phyloP scores from a whole-genome alignment of 2,329 filamentous ascomycete genomes.

The Venturia oleaginea region DNA sequence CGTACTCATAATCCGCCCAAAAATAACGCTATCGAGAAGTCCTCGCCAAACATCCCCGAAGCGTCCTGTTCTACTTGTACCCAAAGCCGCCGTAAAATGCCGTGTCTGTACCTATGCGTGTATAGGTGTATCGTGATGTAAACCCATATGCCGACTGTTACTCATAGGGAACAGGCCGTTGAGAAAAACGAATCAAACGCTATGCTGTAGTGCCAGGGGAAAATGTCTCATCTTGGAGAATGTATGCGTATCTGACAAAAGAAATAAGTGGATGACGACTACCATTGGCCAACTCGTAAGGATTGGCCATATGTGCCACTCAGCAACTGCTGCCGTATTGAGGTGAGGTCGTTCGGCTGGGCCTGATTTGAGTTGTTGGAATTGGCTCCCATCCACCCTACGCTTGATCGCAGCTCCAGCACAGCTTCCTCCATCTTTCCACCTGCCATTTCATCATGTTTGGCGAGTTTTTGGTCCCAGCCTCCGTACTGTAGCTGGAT shows the following conservation, averaged over 20 bases:
- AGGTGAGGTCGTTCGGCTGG: constrained; percentile 30
- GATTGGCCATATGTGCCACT: constrained; percentile 35
- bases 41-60: background rate
- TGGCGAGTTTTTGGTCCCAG: constrained; percentile 81
- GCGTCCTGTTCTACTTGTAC: background rate
- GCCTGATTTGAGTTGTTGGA: constrained; percentile 11
- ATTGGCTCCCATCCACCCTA: constrained; percentile 63
- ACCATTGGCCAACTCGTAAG: constrained; percentile 49
- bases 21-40: background rate
- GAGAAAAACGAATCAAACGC: background rate
- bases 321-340: constrained; percentile 40
- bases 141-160: constrained; percentile 14
- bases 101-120: background rate
- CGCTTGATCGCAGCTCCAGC: constrained; percentile 60
- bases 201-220: background rate
- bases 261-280: constrained; percentile 14
- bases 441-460: constrained; percentile 80
- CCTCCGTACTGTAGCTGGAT: constrained; percentile 81
- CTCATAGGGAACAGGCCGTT: background rate
- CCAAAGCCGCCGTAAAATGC: background rate
- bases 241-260: background rate
- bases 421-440: constrained; percentile 75
- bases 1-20: background rate
- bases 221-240: background rate
- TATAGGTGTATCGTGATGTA: constrained; percentile 7